Base-by-base conservation (phyloP, 805 yeast species). In the Ogataea populi-albae region DNA sequence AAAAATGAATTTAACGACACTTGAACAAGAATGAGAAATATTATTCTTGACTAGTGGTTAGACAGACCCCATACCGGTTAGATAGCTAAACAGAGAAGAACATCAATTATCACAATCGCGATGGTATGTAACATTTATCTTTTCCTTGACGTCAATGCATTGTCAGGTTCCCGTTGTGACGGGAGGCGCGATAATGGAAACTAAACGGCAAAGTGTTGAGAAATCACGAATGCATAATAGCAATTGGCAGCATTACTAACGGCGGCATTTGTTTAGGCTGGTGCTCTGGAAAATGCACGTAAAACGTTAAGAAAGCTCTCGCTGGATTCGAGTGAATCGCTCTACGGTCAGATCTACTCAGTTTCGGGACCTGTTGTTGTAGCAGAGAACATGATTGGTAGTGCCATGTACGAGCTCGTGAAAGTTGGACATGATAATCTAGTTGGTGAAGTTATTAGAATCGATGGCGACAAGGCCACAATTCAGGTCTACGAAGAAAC, bases 401-500 rank as follows among this genome's bases (percentile, higher is more conserved):
- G 97, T 78, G 97, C 98, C 55, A 93, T 93, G 99, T 91, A 93
- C 75, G 99, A 93, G 64, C 75, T 93, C 66, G 99, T 91, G 57
- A 88, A 82, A 64, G 98, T 93, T 48, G 98, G 99, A 52, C 98
- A 93, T 65, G 95, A 86, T 54, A 86, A 77, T 64, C 77, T 93
- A 61, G 98, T 93, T 31, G 99, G 99, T 63, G 99, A 93, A 68
- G 97, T 93, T 49, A 93, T 93, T 65, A 82, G 98, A 73, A 91
- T 93, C 50, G 93, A 81, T 58, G 94, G 80, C 47, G 98, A 93
- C 62, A 91, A 89, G 68, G 96, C 97, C 41, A 93, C 98, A 31
- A 87, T 93, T 55, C 99, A 93, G 75, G 98, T 93, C 38, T 93
- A 93, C 65, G 99, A 93, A 71, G 99, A 93, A 68, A 93, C 99